Percentiles rank a stretch among this genome's conserved stretches.
These are phyloP conservation scores for Cornus suecica DNA, from an alignment of 148 eudicot genomes.

Conservation along the genomic window DNA sequence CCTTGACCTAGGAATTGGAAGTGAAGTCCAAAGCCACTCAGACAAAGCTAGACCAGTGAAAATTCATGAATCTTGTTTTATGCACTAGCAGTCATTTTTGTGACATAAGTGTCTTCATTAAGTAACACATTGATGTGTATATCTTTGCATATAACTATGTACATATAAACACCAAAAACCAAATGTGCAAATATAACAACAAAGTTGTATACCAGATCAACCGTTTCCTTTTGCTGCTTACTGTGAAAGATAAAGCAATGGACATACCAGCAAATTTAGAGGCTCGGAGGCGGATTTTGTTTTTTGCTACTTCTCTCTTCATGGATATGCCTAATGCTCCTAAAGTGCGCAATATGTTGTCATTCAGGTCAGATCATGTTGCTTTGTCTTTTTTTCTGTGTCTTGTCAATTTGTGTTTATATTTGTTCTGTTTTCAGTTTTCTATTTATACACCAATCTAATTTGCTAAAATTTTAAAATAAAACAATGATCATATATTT, in stretches of 20 bases:
- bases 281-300: slow-evolving; percentile 85
- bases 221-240: slow-evolving; percentile 80
- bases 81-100: neutral
- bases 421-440: neutral
- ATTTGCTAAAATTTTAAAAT: neutral
- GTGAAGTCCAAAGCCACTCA: too few species aligned
- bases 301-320: slow-evolving; percentile 89
- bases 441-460: neutral
- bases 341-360: slow-evolving; percentile 88
- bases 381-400: neutral
- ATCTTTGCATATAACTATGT: too few species aligned
- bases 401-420: neutral
- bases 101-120: neutral
- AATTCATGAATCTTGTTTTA: slow-evolving; percentile 11
- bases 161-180: neutral
- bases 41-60: too few species aligned
- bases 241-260: slow-evolving; percentile 82
- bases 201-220: slow-evolving; percentile 50
- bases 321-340: slow-evolving; percentile 97
- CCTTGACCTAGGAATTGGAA: too few species aligned
- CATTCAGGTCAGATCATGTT: slow-evolving; percentile 72
- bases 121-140: too few species aligned
- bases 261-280: slow-evolving; percentile 88
- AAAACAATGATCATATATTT: neutral
- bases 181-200: neutral